Evolutionary conservation across 352 stramenopile species (phyloP).

Genomic region (Phytophthora foliorum): DNA sequence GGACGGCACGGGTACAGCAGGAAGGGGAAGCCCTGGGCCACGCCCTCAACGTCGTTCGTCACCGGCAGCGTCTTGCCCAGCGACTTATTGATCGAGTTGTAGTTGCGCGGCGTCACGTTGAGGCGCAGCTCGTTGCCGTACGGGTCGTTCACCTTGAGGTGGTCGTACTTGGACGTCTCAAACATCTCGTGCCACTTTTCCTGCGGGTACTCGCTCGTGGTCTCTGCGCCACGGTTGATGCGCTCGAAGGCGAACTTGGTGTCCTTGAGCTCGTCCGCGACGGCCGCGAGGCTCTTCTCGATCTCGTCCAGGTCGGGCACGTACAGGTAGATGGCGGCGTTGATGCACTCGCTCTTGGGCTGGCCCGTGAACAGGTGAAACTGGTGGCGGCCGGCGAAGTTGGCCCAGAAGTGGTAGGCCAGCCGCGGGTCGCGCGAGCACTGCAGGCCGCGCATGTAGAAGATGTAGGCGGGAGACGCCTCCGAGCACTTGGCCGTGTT

Average conservation of each 20-base stretch:
- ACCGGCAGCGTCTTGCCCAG: conserved; percentile 63
- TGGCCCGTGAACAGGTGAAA: conserved; percentile 80
- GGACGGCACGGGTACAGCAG: conserved; percentile 66
- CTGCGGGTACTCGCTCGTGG: conserved; percentile 58
- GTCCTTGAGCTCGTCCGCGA: conserved; percentile 59
- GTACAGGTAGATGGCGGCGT: conserved; percentile 69
- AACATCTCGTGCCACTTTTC: conserved; percentile 67
- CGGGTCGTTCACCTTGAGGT: conserved; percentile 70
- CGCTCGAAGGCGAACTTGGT: conserved; percentile 63
- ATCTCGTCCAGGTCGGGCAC: conserved; percentile 66
- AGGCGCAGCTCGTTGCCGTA: conserved; percentile 70
- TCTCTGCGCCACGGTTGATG: conserved; percentile 60
- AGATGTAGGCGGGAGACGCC: conserved; percentile 53
- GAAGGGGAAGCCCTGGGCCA: conserved; percentile 68
- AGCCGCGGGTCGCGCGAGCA: conserved; percentile 75
- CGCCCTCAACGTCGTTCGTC: conserved; percentile 48
- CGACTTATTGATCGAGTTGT: conserved; percentile 68
- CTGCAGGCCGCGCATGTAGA: conserved; percentile 73
- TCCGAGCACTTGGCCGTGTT: conserved; percentile 67
- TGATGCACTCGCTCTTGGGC: conserved; percentile 65
- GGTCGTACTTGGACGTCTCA: conserved; percentile 59
- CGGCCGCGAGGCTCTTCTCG: conserved; percentile 54
- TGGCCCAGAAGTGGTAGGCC: conserved; percentile 77
- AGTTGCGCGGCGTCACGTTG: conserved; percentile 64
- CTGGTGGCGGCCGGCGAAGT: conserved; percentile 70